These are phyloP conservation scores for Zalaria sp. DNA, from an alignment of 2,329 filamentous ascomycete species.

Conservation along the genomic window DNA sequence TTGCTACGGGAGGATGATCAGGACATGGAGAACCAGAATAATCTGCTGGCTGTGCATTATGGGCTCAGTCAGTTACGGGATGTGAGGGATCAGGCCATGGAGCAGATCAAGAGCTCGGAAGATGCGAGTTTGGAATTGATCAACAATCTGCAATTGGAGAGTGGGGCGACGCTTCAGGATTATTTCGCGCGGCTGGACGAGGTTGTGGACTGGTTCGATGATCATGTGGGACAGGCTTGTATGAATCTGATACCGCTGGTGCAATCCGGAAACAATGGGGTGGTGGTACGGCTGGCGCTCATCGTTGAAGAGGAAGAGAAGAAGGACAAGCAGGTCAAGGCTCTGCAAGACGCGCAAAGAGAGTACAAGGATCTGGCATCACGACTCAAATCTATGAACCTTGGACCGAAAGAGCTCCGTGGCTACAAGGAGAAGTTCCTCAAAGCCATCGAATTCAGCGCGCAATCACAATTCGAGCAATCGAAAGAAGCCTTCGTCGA, in stretches of 20 bases:
- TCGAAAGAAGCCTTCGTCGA: slow-evolving; percentile 64
- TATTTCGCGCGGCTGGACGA: slow-evolving; percentile 80
- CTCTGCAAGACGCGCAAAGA: slow-evolving; percentile 84
- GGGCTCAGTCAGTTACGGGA: slow-evolving; percentile 84
- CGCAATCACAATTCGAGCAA: slow-evolving; percentile 58
- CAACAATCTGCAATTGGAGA: slow-evolving; percentile 48
- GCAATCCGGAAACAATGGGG: slow-evolving; percentile 69
- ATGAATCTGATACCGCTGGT: slow-evolving; percentile 83
- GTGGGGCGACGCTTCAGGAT: slow-evolving; percentile 61
- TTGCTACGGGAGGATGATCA: slow-evolving; percentile 74
- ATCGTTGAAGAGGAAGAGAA: slow-evolving; percentile 94
- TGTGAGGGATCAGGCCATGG: slow-evolving; percentile 90
- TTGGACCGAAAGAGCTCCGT: slow-evolving; percentile 73
- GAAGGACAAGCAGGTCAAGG: slow-evolving; percentile 81
- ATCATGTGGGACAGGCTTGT: slow-evolving; percentile 78
- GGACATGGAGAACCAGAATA: slow-evolving; percentile 81
- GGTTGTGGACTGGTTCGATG: slow-evolving; percentile 87
- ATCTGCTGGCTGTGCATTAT: slow-evolving; percentile 79
- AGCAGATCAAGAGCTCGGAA: slow-evolving; percentile 69
- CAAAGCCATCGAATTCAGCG: slow-evolving; percentile 59
- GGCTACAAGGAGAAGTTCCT: slow-evolving; percentile 97
- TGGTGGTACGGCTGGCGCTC: slow-evolving; percentile 82
- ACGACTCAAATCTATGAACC: slow-evolving; percentile 84
- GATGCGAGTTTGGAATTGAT: slow-evolving; percentile 96
- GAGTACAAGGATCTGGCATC: slow-evolving; percentile 92